Evolutionary conservation across 2,329 filamentous ascomycete genomes (phyloP).

Genomic region (Amylocarpus encephaloides): DNA sequence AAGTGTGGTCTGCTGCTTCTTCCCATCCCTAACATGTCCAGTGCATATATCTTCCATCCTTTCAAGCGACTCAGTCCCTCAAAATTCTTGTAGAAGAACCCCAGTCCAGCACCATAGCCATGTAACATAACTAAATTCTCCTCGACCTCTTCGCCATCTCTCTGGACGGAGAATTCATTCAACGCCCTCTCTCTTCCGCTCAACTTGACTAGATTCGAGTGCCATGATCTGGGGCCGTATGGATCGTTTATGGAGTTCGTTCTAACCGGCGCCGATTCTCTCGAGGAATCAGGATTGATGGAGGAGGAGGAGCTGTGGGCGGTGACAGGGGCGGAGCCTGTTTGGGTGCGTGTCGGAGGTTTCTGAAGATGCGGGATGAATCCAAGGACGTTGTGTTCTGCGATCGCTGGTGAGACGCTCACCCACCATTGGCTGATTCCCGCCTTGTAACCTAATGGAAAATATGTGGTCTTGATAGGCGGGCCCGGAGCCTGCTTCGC

Average conservation of each 20-base stretch:
- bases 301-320: conserved; percentile 34
- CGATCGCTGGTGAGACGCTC: conserved; percentile 70
- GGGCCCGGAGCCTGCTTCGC: conserved; percentile 32
- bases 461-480: conserved; percentile 42
- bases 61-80: conserved; percentile 72
- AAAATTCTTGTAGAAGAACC: conserved; percentile 98
- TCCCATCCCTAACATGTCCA: conserved; percentile 96
- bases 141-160: conserved; percentile 67
- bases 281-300: conserved; percentile 32
- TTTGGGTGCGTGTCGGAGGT: conserved; percentile 50
- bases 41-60: conserved; percentile 84
- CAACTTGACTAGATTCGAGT: conserved; percentile 75
- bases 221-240: conserved; percentile 79
- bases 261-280: conserved; percentile 36
- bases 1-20: conserved; percentile 80
- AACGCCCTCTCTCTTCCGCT: conserved; percentile 77
- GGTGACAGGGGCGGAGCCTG: conserved; percentile 46
- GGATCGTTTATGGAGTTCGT: conserved; percentile 59
- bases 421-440: conserved; percentile 94
- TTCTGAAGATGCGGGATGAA: conserved; percentile 76
- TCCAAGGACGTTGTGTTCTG: conserved; percentile 82
- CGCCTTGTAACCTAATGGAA: conserved; percentile 87
- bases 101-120: conserved; percentile 90
- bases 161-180: conserved; percentile 56
- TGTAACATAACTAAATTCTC: conserved; percentile 94